phyloP scores from a whole-genome alignment of 2,329 filamentous ascomycete genomes.

The Sclerotinia nivalis region DNA sequence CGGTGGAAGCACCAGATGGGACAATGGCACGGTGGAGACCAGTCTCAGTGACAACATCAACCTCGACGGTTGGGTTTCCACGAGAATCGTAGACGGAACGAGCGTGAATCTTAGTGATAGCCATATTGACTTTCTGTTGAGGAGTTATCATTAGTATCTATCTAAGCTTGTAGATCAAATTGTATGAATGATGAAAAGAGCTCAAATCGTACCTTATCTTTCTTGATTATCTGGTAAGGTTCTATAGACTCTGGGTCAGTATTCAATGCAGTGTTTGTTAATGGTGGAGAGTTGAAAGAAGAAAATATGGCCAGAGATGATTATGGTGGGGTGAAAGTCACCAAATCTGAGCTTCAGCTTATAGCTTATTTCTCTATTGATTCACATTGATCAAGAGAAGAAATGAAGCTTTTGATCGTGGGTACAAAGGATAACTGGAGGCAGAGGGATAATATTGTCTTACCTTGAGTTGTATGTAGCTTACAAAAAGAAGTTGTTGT shows the following conservation, averaged over 20 bases:
- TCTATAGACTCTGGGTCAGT: constrained; percentile 31
- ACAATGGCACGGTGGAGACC: constrained; percentile 97
- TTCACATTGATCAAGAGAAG: constrained; percentile 12
- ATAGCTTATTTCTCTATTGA: neutral
- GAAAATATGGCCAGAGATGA: constrained; percentile 27
- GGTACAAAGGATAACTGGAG: neutral
- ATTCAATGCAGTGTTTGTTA: constrained; percentile 26
- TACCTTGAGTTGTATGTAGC: constrained; percentile 11
- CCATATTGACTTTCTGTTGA: constrained; percentile 62
- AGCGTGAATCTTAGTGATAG: constrained; percentile 86
- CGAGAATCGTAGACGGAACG: constrained; percentile 98
- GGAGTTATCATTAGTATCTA: constrained; percentile 27
- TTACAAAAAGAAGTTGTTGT: constrained; percentile 2
- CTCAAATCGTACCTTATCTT: constrained; percentile 27
- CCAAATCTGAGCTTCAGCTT: constrained; percentile 28
- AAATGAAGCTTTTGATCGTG: neutral
- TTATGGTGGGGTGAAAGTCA: constrained; percentile 32
- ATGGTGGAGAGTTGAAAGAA: constrained; percentile 24
- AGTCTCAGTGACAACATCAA: constrained; percentile 94
- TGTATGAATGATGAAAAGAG: neutral
- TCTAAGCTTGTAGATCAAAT: neutral
- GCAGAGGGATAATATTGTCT: neutral
- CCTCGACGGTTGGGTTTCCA: constrained; percentile 97
- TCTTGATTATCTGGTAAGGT: constrained; percentile 23
- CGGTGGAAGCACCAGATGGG: constrained; percentile 93